These are phyloP conservation scores for Fusarium virguliforme DNA, from an alignment of 2,329 filamentous ascomycete genomes.

Conservation along the genomic window DNA sequence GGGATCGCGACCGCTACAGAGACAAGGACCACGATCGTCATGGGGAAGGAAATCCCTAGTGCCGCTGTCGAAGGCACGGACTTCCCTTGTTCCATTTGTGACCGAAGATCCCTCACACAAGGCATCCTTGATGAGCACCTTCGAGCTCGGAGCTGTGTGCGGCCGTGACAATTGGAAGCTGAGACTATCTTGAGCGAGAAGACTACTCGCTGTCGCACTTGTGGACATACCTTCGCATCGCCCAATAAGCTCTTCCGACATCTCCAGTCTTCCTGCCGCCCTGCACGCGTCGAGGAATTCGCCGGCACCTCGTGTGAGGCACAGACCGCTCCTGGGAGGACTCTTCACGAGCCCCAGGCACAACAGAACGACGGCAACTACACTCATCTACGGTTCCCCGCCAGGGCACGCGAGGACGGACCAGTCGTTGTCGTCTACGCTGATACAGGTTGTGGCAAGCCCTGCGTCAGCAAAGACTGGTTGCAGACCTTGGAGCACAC, in stretches of 20 bases:
- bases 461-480: background rate
- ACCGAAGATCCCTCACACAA: no score
- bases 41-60: no score
- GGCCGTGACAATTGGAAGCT: background rate
- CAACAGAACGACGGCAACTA: background rate
- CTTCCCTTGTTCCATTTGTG: no score
- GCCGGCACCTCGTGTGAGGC: background rate
- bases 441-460: background rate
- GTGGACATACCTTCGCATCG: background rate
- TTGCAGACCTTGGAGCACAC: slow-evolving; percentile 1
- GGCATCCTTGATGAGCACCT: background rate
- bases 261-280: no score
- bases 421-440: background rate
- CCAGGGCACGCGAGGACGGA: background rate
- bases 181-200: background rate
- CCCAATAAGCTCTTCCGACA: background rate
- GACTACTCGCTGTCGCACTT: background rate
- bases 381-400: background rate
- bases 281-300: background rate
- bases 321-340: no score
- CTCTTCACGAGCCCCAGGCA: background rate
- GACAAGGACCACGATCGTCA: no score
- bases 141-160: background rate
- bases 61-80: no score
- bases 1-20: no score